These are phyloP conservation scores for Noccaea bulbosa DNA, from an alignment of 345 rosid genomes.

Conservation along the genomic window DNA sequence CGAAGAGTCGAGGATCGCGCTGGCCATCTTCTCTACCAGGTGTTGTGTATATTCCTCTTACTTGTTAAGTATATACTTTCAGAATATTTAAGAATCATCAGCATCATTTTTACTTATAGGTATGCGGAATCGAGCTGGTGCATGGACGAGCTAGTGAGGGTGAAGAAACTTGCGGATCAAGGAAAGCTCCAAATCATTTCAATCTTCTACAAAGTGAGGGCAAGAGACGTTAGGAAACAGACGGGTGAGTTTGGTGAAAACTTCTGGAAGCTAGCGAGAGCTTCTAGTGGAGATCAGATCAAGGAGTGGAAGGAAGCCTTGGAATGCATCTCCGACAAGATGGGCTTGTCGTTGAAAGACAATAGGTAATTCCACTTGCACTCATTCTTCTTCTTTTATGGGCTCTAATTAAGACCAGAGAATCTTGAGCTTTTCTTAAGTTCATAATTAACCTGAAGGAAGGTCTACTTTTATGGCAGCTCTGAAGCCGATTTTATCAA, in stretches of 20 bases:
- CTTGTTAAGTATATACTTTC: too few species aligned
- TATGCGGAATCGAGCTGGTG: constrained; percentile 28
- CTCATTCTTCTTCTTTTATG: too few species aligned
- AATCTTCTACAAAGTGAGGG: constrained; percentile 9
- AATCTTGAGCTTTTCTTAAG: too few species aligned
- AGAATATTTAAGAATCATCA: not conserved
- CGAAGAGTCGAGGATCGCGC: constrained; percentile 10
- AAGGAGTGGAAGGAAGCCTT: constrained; percentile 23
- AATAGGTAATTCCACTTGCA: constrained; percentile 3
- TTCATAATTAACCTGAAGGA: too few species aligned
- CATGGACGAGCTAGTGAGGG: constrained; percentile 28
- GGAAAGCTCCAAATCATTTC: constrained; percentile 24
- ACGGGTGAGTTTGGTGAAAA: constrained; percentile 29
- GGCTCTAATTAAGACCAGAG: too few species aligned
- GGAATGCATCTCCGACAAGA: constrained; percentile 25
- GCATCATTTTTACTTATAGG: constrained; percentile 7
- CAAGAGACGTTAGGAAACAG: constrained; percentile 17
- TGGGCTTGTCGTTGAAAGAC: constrained; percentile 30
- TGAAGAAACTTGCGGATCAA: constrained; percentile 16
- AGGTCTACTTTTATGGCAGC: constrained; percentile 17
- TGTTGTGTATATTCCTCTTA: not conserved
- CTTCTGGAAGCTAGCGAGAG: constrained; percentile 17
- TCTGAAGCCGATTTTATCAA: constrained; percentile 33
- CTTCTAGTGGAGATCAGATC: constrained; percentile 28
- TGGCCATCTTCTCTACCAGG: constrained; percentile 33